Evolutionary conservation across 1,139 yeast genomes (phyloP).

Genomic region (Taphrina populina): DNA sequence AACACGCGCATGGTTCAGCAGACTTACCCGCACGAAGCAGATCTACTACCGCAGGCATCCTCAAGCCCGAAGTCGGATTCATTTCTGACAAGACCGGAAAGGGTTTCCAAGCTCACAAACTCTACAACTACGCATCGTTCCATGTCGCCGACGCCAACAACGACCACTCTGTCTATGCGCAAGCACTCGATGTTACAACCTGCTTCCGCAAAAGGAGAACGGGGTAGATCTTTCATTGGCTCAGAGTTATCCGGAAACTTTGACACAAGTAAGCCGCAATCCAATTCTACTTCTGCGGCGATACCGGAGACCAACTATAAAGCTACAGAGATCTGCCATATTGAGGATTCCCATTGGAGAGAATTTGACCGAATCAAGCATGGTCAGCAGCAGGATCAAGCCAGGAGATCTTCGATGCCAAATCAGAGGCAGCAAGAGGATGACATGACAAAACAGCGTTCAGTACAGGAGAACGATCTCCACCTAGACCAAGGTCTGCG

Average conservation of each 20-base stretch:
- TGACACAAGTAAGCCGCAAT: too few relatives aligned
- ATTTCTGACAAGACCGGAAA: not conserved
- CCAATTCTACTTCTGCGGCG: not conserved
- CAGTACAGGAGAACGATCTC: too few relatives aligned
- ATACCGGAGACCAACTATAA: not conserved
- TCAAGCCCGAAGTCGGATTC: slow-evolving; percentile 21
- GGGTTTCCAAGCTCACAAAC: not conserved
- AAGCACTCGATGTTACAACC: slow-evolving; percentile 27
- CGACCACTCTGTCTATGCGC: slow-evolving; percentile 9
- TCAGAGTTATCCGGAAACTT: too few relatives aligned
- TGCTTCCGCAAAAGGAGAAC: slow-evolving; percentile 1
- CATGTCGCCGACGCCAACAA: slow-evolving; percentile 12
- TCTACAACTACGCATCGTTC: slow-evolving; percentile 3
- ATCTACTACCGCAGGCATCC: slow-evolving; percentile 15
- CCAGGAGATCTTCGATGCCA: slow-evolving; percentile 12
- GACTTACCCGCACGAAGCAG: too few relatives aligned
- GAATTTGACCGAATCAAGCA: too few relatives aligned
- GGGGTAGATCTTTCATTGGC: too few relatives aligned
- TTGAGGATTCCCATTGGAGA: slow-evolving; percentile 23
- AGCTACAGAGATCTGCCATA: not conserved
- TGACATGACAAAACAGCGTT: too few relatives aligned
- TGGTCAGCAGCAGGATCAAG: too few relatives aligned
- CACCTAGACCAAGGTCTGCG: too few relatives aligned
- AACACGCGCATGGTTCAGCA: too few relatives aligned
- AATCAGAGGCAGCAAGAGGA: slow-evolving; percentile 13